Percentiles rank a stretch among this genome's conserved stretches.
Conservation (phyloP, 805 yeast species). For the Candida maesae region DNA sequence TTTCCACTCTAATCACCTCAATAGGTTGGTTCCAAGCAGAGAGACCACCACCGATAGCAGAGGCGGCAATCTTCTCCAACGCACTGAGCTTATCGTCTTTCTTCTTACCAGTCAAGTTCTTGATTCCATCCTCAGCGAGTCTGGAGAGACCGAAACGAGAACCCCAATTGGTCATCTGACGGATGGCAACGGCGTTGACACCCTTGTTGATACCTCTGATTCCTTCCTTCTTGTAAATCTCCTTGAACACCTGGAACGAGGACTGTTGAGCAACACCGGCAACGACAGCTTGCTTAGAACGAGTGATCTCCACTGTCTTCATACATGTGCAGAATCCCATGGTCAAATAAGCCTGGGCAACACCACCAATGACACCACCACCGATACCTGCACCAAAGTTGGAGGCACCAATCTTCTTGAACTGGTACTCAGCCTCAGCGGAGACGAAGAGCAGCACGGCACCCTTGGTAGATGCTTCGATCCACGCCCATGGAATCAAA, state of each 20-base stretch:
- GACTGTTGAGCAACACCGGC: slow-evolving; percentile 70
- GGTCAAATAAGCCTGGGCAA: slow-evolving; percentile 93
- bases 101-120: slow-evolving; percentile 56
- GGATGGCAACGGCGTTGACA: slow-evolving; percentile 97
- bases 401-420: slow-evolving; percentile 61
- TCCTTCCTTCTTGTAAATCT: slow-evolving; percentile 82
- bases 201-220: slow-evolving; percentile 94
- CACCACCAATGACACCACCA: slow-evolving; percentile 95
- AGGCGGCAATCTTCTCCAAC: slow-evolving; percentile 76
- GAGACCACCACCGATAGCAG: slow-evolving; percentile 94
- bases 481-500: slow-evolving; percentile 99
- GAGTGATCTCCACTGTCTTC: slow-evolving; percentile 98
- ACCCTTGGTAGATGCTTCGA: slow-evolving; percentile 98
- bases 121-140: slow-evolving; percentile 83
- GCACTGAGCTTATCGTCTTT: slow-evolving; percentile 63
- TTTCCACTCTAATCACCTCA: slow-evolving; percentile 95
- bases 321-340: slow-evolving; percentile 99
- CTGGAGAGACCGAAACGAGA: slow-evolving; percentile 92
- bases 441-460: slow-evolving; percentile 92
- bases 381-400: slow-evolving; percentile 85
- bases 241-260: slow-evolving; percentile 81
- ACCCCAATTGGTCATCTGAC: slow-evolving; percentile 99
- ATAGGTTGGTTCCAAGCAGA: slow-evolving; percentile 99
- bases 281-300: slow-evolving; percentile 68
- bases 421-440: slow-evolving; percentile 83